phyloP scores from a whole-genome alignment of 1,284 basidiomycete genomes.

The Rhodotorula sp. region DNA sequence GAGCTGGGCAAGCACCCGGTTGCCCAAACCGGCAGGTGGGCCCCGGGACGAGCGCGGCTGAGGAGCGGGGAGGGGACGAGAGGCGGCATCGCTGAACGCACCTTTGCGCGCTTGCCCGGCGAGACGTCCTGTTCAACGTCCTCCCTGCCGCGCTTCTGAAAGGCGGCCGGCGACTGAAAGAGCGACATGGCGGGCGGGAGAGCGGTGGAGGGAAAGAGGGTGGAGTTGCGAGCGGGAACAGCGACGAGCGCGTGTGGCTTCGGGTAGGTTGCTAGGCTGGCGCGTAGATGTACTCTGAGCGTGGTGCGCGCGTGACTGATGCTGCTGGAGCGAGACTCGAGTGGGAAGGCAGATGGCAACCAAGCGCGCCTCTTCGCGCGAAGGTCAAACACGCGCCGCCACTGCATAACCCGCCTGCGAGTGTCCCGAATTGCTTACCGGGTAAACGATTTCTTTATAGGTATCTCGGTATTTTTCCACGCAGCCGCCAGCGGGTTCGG shows the following conservation, averaged over 20 bases:
- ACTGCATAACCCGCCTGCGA: no score
- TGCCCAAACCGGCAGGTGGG: not conserved
- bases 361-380: no score
- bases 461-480: no score
- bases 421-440: no score
- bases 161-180: not conserved
- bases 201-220: not conserved
- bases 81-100: slow-evolving; percentile 2
- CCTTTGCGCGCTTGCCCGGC: slow-evolving; percentile 22
- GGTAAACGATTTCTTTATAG: no score
- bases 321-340: no score
- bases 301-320: no score
- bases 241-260: not conserved
- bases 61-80: not conserved
- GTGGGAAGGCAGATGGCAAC: no score
- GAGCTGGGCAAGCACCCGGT: not conserved
- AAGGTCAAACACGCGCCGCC: no score
- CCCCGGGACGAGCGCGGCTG: not conserved
- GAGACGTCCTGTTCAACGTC: slow-evolving; percentile 3
- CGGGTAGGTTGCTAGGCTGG: not conserved
- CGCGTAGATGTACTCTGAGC: no score
- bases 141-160: slow-evolving; percentile 20
- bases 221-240: no score
- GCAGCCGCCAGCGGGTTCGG: no score
- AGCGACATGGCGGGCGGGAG: slow-evolving; percentile 4